Percentiles rank a stretch among this genome's conserved stretches.
Conservation (phyloP, 306 rosid species). For the Acacia crassicarpa region DNA sequence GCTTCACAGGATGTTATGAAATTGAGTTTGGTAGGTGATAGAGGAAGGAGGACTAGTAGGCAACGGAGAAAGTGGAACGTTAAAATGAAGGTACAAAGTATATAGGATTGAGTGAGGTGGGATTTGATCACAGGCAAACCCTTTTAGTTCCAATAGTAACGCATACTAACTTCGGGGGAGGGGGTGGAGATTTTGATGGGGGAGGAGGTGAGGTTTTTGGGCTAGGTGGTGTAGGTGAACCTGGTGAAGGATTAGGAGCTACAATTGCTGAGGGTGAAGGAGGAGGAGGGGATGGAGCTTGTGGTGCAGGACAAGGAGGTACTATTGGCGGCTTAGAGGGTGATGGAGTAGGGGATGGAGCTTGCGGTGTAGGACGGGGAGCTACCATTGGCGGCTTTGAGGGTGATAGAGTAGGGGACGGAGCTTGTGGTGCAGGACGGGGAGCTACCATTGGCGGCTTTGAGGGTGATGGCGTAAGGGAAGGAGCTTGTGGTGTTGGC, state of each 20-base stretch:
- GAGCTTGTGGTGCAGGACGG: neutral
- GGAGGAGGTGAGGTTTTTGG: neutral
- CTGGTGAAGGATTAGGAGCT: neutral
- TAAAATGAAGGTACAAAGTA: neutral
- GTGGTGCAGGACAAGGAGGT: neutral
- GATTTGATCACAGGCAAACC: neutral
- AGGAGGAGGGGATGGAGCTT: neutral
- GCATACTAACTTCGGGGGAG: neutral
- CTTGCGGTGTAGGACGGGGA: neutral
- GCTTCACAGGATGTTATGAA: neutral
- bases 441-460: neutral
- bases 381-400: neutral
- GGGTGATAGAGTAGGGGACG: neutral
- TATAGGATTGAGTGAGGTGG: neutral
- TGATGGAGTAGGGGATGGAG: neutral
- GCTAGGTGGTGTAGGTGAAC: neutral
- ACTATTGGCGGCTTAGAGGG: neutral
- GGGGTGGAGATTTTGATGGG: too few species aligned
- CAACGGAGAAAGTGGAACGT: neutral
- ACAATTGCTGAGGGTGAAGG: neutral
- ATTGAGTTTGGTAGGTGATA: neutral
- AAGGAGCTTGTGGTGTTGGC: neutral
- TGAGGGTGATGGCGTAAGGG: neutral
- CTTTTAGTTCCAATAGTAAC: fast-evolving
- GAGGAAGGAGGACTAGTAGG: neutral